Conservation (phyloP, 1,284 basidiomycete species). For the Kwoniella shivajii region DNA sequence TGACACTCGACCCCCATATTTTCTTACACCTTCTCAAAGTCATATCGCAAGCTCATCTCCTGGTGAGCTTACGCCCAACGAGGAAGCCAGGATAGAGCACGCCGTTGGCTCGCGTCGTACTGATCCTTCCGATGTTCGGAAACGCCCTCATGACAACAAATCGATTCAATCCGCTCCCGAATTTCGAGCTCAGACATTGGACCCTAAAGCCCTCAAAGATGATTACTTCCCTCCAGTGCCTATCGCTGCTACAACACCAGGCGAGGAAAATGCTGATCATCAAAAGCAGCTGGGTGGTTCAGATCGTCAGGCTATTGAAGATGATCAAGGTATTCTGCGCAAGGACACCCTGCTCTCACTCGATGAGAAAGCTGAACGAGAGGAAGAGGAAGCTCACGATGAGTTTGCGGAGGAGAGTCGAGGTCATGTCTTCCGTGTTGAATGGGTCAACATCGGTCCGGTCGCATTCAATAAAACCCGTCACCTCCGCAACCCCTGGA, state of each 20-base stretch:
- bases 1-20: conserved; percentile 12
- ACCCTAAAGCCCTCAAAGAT: conserved; percentile 36
- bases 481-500: conserved; percentile 89
- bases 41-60: conserved; percentile 39
- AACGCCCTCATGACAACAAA: conserved; percentile 7
- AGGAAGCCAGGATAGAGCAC: conserved; percentile 30
- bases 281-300: conserved; percentile 29
- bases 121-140: conserved; percentile 26
- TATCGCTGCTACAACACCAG: conserved; percentile 3
- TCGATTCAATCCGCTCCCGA: conserved; percentile 20
- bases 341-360: conserved; percentile 38
- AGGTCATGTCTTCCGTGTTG: conserved; percentile 75
- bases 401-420: conserved; percentile 53
- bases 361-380: conserved; percentile 15
- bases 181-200: conserved; percentile 32
- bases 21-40: conserved; percentile 27
- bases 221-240: conserved; percentile 26
- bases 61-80: conserved; percentile 39
- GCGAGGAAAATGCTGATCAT: conserved; percentile 14
- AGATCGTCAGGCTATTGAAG: conserved; percentile 15
- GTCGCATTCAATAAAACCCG: conserved; percentile 77
- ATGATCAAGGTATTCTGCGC: conserved; percentile 37
- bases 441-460: conserved; percentile 76
- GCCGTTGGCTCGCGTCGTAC: conserved; percentile 25
- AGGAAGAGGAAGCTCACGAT: conserved; percentile 16